phyloP scores from a whole-genome alignment of 305 asterid genomes.

The Solanum hybrid region DNA sequence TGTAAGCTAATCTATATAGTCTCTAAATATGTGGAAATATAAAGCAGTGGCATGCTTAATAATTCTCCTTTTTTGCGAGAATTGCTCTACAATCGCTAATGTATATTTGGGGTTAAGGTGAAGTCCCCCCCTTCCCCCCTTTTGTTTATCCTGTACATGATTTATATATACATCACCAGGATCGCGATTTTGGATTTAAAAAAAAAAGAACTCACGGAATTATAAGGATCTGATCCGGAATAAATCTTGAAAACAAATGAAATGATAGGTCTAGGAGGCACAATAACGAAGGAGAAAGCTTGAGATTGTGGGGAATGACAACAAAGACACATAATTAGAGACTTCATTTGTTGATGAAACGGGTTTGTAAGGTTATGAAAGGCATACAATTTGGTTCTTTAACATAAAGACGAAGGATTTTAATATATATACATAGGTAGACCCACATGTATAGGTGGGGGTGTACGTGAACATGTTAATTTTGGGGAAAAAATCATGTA shows the following conservation, averaged over 20 bases:
- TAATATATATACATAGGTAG: not conserved
- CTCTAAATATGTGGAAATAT: not conserved
- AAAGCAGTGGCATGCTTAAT: not conserved
- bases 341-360: not conserved
- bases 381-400: too few species aligned
- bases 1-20: not conserved
- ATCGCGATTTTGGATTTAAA: not conserved
- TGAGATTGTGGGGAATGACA: not conserved
- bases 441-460: not conserved
- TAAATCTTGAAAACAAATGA: not conserved
- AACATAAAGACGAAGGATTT: not conserved
- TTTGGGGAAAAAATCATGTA: not conserved
- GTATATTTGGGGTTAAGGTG: not conserved
- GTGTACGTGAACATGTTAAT: not conserved
- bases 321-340: not conserved
- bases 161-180: not conserved
- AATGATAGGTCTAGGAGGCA: not conserved
- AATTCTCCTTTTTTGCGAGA: not conserved
- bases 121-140: not conserved
- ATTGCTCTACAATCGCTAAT: not conserved
- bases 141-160: not conserved
- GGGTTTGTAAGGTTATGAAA: not conserved
- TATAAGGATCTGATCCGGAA: not conserved
- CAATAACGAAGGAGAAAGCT: not conserved
- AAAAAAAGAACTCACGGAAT: not conserved